Base-by-base conservation (phyloP, 2,329 filamentous ascomycete species). In the Fusarium caatingaense region DNA sequence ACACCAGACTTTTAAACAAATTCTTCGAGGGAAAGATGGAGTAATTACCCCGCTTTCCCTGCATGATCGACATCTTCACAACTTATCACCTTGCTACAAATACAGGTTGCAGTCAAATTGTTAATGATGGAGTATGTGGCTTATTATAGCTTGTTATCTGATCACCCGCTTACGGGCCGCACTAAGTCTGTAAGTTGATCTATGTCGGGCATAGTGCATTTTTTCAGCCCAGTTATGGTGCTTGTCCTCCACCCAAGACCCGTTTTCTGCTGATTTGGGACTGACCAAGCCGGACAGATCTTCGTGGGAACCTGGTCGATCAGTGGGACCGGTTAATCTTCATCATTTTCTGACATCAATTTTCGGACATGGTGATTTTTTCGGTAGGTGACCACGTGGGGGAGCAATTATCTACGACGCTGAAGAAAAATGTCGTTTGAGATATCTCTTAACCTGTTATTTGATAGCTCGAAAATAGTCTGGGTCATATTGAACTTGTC, bases 71-170 rank as follows among this genome's bases (percentile, higher is more conserved):
- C 40, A 13, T n/a, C 16, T 18, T 23, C 8, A 34, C 12, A 2
- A 12, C n/a, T n/a, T 23, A 9, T 55, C 21, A 55, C 21, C 21
- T 46, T 18, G 28, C 4, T 13, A 4, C 1, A 4, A 21, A 55
- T 34, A 32, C 27, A 55, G 4, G 41, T 18, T 47, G 5, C 16
- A 27, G 12, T 25, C 28, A 12, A 47, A 55, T 34, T 20, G 20
- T 46, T 13, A 27, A 21, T 55, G 28, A 53, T 28, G 21, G 16
- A 28, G 49, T 53, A 53, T 53, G 15, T 53, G 49, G 49, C 49
- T 28, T 18, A 53, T n/a, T 30, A 11, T 37, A 37, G 34, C 34
- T 28, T 28, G 10, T 27, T 21, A 41, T 28, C 45, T 47, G 45
- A 47, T 47, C 45, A 41, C 49, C 25, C n/a, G 23, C 34, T 41